These are phyloP conservation scores for Adansonia madagascariensis DNA, from an alignment of 441 rosid species.

Conservation along the genomic window DNA sequence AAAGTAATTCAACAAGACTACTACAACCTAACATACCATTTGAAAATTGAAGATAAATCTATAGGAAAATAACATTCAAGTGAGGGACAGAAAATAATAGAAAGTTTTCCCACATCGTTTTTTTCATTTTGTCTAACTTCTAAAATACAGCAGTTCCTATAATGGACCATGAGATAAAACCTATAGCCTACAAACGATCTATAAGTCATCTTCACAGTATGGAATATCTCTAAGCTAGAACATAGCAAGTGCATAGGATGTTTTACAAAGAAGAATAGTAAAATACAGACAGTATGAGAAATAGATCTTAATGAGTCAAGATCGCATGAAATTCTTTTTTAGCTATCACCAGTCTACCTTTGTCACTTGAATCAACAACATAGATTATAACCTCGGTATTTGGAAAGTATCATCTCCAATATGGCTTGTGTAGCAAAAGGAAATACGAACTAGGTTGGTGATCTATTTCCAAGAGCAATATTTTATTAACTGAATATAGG, in stretches of 20 bases:
- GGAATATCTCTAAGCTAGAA: not conserved
- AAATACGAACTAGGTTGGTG: not conserved
- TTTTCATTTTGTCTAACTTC: no score
- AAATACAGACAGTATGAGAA: not conserved
- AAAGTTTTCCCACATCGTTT: no score
- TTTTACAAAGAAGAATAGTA: not conserved
- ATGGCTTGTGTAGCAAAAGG: constrained; percentile 63
- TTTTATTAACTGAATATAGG: not conserved
- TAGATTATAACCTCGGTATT: constrained; percentile 93
- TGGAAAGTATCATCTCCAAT: constrained; percentile 97
- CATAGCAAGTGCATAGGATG: no score
- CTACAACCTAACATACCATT: constrained; percentile 3
- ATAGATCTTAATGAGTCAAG: constrained; percentile 34
- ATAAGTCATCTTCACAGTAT: not conserved
- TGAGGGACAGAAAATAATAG: not conserved
- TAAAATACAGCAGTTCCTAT: no score
- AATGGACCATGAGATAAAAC: no score
- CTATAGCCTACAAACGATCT: not conserved
- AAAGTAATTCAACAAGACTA: not conserved
- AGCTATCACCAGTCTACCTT: constrained; percentile 80
- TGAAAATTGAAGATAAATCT: not conserved
- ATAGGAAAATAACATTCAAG: not conserved
- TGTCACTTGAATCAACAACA: constrained; percentile 94
- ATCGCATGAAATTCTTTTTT: constrained; percentile 96
- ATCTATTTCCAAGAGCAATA: constrained; percentile 14